Evolutionary conservation across 176 grass and related monocot genomes (phyloP), one percentile per base, ranked within the genome.

Genomic region (Phragmites australis): DNA sequence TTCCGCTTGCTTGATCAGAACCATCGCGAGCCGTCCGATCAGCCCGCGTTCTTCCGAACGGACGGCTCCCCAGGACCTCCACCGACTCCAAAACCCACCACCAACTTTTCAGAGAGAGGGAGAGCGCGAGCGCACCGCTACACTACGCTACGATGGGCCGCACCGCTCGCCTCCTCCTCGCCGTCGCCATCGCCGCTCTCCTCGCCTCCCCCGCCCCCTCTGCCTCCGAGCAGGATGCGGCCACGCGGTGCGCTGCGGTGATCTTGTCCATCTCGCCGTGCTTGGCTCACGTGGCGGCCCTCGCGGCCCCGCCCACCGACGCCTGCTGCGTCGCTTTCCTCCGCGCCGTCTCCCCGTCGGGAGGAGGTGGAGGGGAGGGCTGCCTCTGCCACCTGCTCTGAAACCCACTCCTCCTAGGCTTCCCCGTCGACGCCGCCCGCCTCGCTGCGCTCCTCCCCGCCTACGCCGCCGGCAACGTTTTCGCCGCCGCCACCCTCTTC

Each of bases 351-450:
- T 22, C 74, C 46, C 60, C 52, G 16, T 42, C 16, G 8, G 81
- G 47, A 27, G 83, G 55, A 4, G 47, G 45, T 11, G 46, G 80
- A 0, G 81, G 76, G 17, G 74, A 72, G 3, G 55, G 69, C 2
- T 91, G 89, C 75, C 19, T 91, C 39, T 91, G 89, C 63, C 78
- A 87, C 65, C 85, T 91, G 32, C 43, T 91, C 48, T 85, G 63
- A 16, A 55, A 91, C 59, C 89, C 89, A 25, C 64, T 78, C 61
- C 68, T 91, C 62, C 66, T 91, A 8, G 89, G 89, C 10, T 87
- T 91, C 51, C 89, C 89, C 2, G 42, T 90, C 18, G 80, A 90
- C 68, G 62, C 79, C 50, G 23, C 57, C 29, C 74, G 88, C 41
- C 78, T 90, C 31, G 73, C 62, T 12, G 81, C 79, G 6, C 74